phyloP scores from a whole-genome alignment of 768 basidiomycete species.

The Phylloporus rhodoxanthus region DNA sequence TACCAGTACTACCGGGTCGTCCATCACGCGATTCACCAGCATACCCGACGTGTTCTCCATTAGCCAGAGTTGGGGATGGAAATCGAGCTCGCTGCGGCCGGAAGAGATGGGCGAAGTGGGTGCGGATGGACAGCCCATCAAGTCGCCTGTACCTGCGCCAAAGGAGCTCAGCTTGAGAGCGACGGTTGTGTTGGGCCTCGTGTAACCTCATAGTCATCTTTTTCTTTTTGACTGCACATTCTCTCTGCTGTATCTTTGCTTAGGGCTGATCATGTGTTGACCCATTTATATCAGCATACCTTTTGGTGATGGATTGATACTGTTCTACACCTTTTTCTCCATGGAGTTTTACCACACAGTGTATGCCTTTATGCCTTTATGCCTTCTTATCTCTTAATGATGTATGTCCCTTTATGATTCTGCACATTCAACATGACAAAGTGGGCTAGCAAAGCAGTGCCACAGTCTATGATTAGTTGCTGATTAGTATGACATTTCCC shows the following conservation, averaged over 20 bases:
- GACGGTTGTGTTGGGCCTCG: slow-evolving; percentile 72
- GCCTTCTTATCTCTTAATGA: neutral
- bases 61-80: slow-evolving; percentile 94
- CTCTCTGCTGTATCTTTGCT: neutral
- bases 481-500: too few relatives aligned
- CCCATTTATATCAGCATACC: neutral
- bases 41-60: slow-evolving; percentile 81
- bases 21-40: slow-evolving; percentile 78
- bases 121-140: slow-evolving; percentile 29
- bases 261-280: neutral
- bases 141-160: slow-evolving; percentile 27
- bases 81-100: slow-evolving; percentile 50
- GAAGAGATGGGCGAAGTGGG: slow-evolving; percentile 43
- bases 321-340: neutral
- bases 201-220: slow-evolving; percentile 33
- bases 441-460: too few relatives aligned
- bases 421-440: too few relatives aligned
- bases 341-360: neutral
- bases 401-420: neutral
- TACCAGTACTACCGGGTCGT: slow-evolving; percentile 72
- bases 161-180: slow-evolving; percentile 64
- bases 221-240: neutral
- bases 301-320: neutral
- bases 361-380: neutral
- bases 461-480: too few relatives aligned